Base-by-base conservation (phyloP, 2,329 filamentous ascomycete species). In the Talaromyces rugulosus region DNA sequence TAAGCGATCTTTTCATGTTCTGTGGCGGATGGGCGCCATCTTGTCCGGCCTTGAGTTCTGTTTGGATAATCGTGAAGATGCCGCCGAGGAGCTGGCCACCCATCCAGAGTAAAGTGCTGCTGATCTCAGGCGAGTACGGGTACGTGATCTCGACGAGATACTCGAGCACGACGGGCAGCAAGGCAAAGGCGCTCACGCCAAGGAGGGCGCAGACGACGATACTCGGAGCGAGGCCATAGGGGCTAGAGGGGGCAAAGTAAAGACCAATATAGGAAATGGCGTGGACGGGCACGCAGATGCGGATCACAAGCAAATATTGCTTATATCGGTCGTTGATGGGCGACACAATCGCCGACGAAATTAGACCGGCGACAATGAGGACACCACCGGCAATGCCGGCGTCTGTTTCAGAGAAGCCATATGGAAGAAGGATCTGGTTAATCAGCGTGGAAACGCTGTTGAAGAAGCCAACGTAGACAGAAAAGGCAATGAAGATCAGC, bases 331-430 rank as follows among this genome's bases (percentile, higher is more conserved):
- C 95, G 65, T 96, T 85, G 67, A 97, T 82, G 0, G 94, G 94
- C 0, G 89, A 91, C 0, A 87, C 83, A 64, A 96, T 81, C 14
- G 92, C 95, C 0, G 92, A 84, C 4, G 85, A 77, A 52, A 96
- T 82, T 1, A 99, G 86, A 8, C 95, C 95, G 59, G 95, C 90
- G 54, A 96, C 82, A 72, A 98, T 98, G 36, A 98, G 84, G 8
- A 98, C 77, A 0, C 90, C 95, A 66, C 95, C 95, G 11, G 89
- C 92, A 69, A 98, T 93, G 36, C 95, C 95, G 27, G 94, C 91
- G 61, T 96, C 84, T 66, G 89, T 89, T 73, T 96, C 89, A 63
- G 80, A 84, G 83, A 92, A 96, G 69, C 87, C 90, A 77, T 97
- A 94, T 0, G 95, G 95, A 44, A 85, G 81, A 66, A 98, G 85